Conservation (phyloP, 139 green algal species). For the Chlorella sp. region DNA sequence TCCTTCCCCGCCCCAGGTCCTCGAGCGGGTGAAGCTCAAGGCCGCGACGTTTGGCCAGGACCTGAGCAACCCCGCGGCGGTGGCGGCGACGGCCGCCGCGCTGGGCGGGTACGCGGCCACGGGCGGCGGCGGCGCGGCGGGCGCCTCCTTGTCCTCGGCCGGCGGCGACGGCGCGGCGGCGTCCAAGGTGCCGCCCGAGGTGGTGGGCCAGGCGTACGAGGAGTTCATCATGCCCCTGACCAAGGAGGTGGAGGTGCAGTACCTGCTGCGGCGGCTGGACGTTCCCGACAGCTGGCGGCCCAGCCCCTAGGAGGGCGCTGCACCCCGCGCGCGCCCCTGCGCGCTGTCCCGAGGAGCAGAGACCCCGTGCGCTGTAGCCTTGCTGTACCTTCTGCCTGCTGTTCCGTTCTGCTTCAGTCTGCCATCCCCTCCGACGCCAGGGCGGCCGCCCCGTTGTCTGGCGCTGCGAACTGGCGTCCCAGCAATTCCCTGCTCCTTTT, state of each 20-base stretch:
- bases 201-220: slow-evolving; percentile 87
- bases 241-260: slow-evolving; percentile 95
- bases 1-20: slow-evolving; percentile 46
- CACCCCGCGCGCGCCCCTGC: too few species aligned
- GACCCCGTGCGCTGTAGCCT: too few species aligned
- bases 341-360: too few species aligned
- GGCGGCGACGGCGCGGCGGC: too few species aligned
- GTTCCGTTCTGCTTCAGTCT: too few species aligned
- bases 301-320: too few species aligned
- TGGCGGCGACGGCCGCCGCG: not conserved
- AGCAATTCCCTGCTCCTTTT: too few species aligned
- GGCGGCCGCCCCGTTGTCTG: too few species aligned
- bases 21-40: slow-evolving; percentile 89
- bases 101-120: not conserved
- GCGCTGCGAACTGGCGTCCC: too few species aligned
- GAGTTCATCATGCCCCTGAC: slow-evolving; percentile 96
- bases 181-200: slow-evolving; percentile 72
- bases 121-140: slow-evolving; percentile 2
- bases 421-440: too few species aligned
- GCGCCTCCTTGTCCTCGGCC: not conserved
- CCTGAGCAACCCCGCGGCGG: slow-evolving; percentile 36
- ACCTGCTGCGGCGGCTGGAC: slow-evolving; percentile 82
- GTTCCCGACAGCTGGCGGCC: not conserved
- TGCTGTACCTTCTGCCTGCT: too few species aligned
- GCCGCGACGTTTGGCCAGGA: slow-evolving; percentile 92